Conservation (phyloP, 495 filamentous ascomycete species). For the Talaromyces nanjingensis region DNA sequence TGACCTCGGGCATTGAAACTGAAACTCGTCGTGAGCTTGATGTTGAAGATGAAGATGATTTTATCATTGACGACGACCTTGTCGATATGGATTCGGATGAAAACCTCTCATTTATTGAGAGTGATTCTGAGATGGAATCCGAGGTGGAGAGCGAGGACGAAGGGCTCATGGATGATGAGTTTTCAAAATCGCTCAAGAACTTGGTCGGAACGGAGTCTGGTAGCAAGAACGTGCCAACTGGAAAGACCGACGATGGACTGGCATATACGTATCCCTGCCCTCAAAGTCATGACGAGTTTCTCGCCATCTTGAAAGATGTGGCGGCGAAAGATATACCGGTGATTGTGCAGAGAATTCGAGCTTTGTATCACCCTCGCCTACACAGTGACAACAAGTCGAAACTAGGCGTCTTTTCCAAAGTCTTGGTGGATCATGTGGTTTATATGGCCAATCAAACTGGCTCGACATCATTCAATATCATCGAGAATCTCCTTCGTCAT, state of each 20-base stretch:
- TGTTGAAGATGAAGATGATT: conserved; percentile 89
- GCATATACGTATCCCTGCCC: conserved; percentile 84
- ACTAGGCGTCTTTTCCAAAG: conserved; percentile 63
- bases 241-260: conserved; percentile 37
- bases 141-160: conserved; percentile 39
- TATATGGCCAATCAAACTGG: conserved; percentile 51
- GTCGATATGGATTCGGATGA: conserved; percentile 52
- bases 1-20: conserved; percentile 27
- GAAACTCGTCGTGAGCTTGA: conserved; percentile 32
- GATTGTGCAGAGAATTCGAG: conserved; percentile 81
- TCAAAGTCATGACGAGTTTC: conserved; percentile 62
- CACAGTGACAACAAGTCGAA: conserved; percentile 75
- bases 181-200: conserved; percentile 21
- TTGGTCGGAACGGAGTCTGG: conserved; percentile 3
- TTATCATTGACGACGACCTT: conserved; percentile 80
- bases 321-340: conserved; percentile 59
- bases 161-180: conserved; percentile 38
- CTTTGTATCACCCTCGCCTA: conserved; percentile 84
- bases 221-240: neutral
- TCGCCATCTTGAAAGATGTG: conserved; percentile 54
- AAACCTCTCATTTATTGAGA: conserved; percentile 43
- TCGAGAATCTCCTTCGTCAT: conserved; percentile 68
- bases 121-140: conserved; percentile 52
- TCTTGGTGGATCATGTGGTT: conserved; percentile 72
- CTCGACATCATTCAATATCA: conserved; percentile 46